A percentile compares a stretch with the other conserved stretches of the same genome.
Evolutionary conservation across 345 rosid species (phyloP).

Genomic region (Gossypium longicalyx): DNA sequence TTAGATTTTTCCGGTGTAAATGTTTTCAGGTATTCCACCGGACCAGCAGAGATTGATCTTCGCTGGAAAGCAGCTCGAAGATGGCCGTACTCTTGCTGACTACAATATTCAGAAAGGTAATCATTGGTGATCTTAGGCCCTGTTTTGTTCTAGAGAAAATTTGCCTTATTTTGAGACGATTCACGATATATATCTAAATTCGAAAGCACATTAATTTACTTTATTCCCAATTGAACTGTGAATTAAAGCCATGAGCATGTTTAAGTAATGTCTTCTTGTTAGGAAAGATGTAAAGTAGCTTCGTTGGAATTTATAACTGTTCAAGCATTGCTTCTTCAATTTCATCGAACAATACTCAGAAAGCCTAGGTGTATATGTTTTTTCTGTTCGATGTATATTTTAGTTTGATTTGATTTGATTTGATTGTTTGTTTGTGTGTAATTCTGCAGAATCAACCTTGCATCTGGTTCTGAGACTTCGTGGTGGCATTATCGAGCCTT

Average conservation of each 20-base stretch:
- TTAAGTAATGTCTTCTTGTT: neutral
- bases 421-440: neutral
- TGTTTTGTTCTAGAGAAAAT: neutral
- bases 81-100: constrained; percentile 48
- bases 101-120: constrained; percentile 43
- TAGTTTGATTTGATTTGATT: too few relatives aligned
- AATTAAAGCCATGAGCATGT: neutral
- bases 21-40: constrained; percentile 33
- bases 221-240: neutral
- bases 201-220: neutral
- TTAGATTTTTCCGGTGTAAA: neutral
- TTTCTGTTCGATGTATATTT: neutral
- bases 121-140: neutral
- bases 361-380: neutral
- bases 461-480: constrained; percentile 70
- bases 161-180: neutral
- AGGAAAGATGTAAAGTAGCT: neutral
- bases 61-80: constrained; percentile 49
- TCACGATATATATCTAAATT: neutral
- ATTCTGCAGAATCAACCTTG: constrained; percentile 51
- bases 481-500: constrained; percentile 67
- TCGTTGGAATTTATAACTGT: neutral
- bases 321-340: neutral
- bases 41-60: constrained; percentile 50
- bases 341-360: neutral